Conservation (phyloP, 768 basidiomycete genomes). For the Tricholomella constricta region DNA sequence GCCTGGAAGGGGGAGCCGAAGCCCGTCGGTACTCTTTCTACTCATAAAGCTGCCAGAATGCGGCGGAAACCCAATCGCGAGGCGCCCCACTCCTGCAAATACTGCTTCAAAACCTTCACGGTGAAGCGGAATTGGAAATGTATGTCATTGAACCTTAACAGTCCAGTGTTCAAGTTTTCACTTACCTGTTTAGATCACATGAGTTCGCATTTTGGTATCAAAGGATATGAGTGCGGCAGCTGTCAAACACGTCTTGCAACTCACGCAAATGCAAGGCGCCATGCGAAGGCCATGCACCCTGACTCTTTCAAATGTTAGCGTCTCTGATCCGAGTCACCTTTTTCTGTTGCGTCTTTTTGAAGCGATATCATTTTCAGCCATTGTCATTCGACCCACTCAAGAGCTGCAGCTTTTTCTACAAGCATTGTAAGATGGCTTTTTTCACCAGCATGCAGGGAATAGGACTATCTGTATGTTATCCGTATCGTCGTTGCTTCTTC, state of each 20-base stretch:
- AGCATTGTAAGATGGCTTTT: no score
- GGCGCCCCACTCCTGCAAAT: background rate
- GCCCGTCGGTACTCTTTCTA: background rate
- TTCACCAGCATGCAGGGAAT: no score
- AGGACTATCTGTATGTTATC: no score
- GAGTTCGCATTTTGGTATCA: slow-evolving; percentile 15
- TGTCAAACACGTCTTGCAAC: slow-evolving; percentile 11
- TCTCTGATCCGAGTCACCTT: background rate
- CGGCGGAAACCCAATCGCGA: background rate
- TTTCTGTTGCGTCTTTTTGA: background rate
- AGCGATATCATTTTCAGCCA: background rate
- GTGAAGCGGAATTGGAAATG: slow-evolving; percentile 4
- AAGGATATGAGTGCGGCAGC: slow-evolving; percentile 10
- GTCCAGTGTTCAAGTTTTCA: background rate
- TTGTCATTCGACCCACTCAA: background rate
- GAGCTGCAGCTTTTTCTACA: no score
- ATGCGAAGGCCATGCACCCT: slow-evolving; percentile 12
- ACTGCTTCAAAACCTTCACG: background rate
- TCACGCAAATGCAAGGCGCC: slow-evolving; percentile 11
- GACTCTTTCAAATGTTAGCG: slow-evolving; percentile 2
- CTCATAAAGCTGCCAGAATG: background rate
- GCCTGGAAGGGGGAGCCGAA: no score
- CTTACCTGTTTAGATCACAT: slow-evolving; percentile 12
- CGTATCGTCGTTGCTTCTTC: no score
- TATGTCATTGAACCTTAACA: background rate